These are phyloP conservation scores for Macrophomina pseudophaseolina DNA, from an alignment of 2,329 filamentous ascomycete genomes.

Conservation along the genomic window DNA sequence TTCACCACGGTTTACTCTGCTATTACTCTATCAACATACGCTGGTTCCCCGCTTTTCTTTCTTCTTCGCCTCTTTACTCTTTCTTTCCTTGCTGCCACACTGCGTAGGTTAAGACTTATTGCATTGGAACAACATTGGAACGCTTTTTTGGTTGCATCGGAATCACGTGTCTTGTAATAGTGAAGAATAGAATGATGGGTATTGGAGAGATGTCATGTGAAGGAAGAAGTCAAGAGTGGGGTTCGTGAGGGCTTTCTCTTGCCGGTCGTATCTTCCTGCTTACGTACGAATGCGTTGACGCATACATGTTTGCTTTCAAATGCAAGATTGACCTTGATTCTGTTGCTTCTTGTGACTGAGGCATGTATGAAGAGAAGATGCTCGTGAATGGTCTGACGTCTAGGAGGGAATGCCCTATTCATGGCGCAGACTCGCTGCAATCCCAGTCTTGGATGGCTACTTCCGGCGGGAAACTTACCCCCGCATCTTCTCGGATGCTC, in stretches of 20 bases:
- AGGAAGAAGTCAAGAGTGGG: too few species aligned
- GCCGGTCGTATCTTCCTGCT: neutral
- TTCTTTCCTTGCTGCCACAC: neutral
- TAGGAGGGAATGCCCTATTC: too few species aligned
- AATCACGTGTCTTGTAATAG: neutral
- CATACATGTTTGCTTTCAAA: neutral
- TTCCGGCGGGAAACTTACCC: too few species aligned
- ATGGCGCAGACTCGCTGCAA: too few species aligned
- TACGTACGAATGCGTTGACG: neutral
- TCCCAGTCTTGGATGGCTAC: too few species aligned
- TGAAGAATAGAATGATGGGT: too few species aligned
- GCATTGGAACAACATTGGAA: neutral
- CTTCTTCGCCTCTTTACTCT: neutral
- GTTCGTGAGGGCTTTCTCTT: neutral
- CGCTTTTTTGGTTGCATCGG: neutral
- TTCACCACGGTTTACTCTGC: neutral
- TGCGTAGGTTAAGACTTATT: neutral
- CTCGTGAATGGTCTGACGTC: too few species aligned
- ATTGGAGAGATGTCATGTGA: too few species aligned
- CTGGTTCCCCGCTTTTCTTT: too few species aligned
- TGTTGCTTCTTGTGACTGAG: neutral
- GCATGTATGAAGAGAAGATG: too few species aligned
- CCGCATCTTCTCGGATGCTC: too few species aligned
- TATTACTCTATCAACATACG: conserved; percentile 1
- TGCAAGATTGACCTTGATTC: neutral